These are phyloP conservation scores for Crassisporium funariophilum DNA, from an alignment of 768 basidiomycete genomes.

Conservation along the genomic window DNA sequence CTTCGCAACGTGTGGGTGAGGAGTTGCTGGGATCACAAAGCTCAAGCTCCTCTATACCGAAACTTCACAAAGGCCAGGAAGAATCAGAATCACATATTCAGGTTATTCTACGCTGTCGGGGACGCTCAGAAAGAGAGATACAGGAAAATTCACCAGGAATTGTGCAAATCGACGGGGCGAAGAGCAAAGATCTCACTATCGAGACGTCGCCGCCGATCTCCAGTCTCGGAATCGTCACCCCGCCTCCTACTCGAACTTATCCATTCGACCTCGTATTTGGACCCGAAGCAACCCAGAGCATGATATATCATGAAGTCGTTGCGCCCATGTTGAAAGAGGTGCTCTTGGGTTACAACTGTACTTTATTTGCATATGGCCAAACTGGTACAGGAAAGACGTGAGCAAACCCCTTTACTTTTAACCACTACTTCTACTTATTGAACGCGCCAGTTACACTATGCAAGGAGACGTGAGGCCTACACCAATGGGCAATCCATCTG, in stretches of 20 bases:
- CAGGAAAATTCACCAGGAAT: constrained; percentile 87
- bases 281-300: constrained; percentile 92
- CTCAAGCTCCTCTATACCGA: constrained; percentile 1
- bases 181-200: constrained; percentile 75
- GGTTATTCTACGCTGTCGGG: constrained; percentile 89
- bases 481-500: constrained; percentile 83
- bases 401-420: constrained; percentile 30
- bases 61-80: constrained; percentile 30
- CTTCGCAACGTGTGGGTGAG: constrained; percentile 22
- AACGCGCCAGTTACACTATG: constrained; percentile 79
- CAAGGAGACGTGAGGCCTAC: constrained; percentile 89
- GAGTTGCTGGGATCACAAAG: constrained; percentile 13
- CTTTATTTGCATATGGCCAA: constrained; percentile 96
- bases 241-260: constrained; percentile 84
- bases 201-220: constrained; percentile 73
- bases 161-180: constrained; percentile 75
- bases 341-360: constrained; percentile 95
- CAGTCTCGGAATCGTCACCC: constrained; percentile 70
- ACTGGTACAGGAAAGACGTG: constrained; percentile 99
- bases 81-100: constrained; percentile 84
- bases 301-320: constrained; percentile 94
- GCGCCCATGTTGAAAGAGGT: constrained; percentile 92
- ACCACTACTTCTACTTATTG: constrained; percentile 3
- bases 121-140: constrained; percentile 83
- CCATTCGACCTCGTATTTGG: constrained; percentile 96